Conservation (phyloP, 2,329 filamentous ascomycete genomes). For the Diaporthe aspalathi region DNA sequence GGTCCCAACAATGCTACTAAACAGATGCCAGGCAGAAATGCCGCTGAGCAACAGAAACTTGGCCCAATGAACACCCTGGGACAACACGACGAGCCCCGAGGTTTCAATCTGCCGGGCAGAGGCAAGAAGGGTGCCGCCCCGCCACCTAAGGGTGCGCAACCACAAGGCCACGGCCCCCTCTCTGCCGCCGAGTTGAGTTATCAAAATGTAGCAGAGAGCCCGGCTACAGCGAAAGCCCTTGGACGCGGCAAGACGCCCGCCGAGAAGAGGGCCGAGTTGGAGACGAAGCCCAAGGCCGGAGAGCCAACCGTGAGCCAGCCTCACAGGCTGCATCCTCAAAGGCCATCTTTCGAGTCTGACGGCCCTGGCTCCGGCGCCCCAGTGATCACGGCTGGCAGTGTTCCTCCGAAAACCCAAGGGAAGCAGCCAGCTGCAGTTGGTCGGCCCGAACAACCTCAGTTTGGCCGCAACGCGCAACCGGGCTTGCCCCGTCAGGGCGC, state of each 20-base stretch:
- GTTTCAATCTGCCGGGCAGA: not conserved
- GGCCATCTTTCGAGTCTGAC: not conserved
- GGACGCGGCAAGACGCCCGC: constrained; percentile 11
- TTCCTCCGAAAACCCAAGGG: not conserved
- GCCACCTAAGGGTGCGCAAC: not conserved
- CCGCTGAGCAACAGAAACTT: not conserved
- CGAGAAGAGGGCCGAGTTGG: constrained; percentile 13
- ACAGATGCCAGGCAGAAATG: not conserved
- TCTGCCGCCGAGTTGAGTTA: not conserved
- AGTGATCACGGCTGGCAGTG: not conserved
- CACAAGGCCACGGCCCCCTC: not conserved
- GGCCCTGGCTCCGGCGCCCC: not conserved
- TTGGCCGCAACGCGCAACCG: not conserved
- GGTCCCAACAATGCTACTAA: not conserved
- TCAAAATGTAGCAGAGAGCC: not conserved
- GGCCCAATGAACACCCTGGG: not conserved
- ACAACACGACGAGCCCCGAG: not conserved
- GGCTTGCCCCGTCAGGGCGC: not conserved
- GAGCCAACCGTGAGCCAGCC: not conserved
- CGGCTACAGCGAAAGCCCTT: not conserved
- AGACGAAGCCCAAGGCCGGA: not conserved
- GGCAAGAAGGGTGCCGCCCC: not conserved
- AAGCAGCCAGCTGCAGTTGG: not conserved
- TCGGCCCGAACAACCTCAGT: not conserved
- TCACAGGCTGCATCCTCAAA: not conserved